Base-by-base conservation (phyloP, 768 basidiomycete species). In the Amanita pallidorosea region DNA sequence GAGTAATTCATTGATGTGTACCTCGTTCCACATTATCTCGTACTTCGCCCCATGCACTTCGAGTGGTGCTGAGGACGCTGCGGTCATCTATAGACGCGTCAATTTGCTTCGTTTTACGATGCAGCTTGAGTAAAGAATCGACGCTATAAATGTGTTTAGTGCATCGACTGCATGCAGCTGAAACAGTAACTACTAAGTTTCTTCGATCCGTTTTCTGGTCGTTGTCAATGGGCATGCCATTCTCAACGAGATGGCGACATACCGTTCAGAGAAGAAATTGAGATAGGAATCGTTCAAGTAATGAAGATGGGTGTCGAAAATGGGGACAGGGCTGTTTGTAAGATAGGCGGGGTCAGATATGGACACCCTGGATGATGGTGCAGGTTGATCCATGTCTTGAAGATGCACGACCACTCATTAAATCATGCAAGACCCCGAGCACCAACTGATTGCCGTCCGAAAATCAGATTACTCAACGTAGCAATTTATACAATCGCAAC, bases 191-290 rank as follows among this genome's bases (percentile, higher is more conserved):
- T 60, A 92, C 89, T 94, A 94, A 51, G 67, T 64, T 59, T 94
- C 91, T 64, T 96, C 93, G 49, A 93, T 86, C 38, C 79, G 78
- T 63, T 81, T 83, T 62, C 90, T 91, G 61, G 29, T 56, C 55
- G 46, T 45, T 51, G 47, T 57, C 56, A 47, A 62, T 56, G 49
- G 38, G 53, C 53, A 54, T 57, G 44, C 33, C 58, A 54, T 45
- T 45, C 51, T 42, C 27, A 52, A 31, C 29, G 41, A 37, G 25
- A 50, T 42, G 52, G 47, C 46, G 38, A 57, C 72, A 55, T 55
- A 86, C 90, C 91, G 76, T 70, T 93, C 91, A 65, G 81, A 79
- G 67, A 94, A 92, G 70, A 93, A 94, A 52, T 61, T 69, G 52
- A 94, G 73, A 63, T 90, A 91, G 3, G 85, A 85, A 57, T 92